Evolutionary conservation across 805 yeast genomes (phyloP).

Genomic region (Trichomonascus vanleenenianus): DNA sequence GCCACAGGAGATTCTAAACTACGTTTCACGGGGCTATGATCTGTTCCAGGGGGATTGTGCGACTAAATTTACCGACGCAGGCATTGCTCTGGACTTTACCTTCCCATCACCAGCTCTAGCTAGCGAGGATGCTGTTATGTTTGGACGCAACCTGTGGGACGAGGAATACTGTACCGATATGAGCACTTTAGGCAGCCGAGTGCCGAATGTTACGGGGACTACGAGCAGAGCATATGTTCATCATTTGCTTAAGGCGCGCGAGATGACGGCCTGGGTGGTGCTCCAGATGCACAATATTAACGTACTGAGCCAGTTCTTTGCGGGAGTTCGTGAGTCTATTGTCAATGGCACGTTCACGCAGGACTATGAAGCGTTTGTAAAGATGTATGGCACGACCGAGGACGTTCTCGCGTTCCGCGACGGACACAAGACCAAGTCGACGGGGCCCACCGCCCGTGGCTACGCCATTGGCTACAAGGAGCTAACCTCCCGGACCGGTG

Average conservation of each 20-base stretch:
- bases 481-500: too few relatives aligned
- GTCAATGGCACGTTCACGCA: constrained; percentile 24
- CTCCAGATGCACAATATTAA: constrained; percentile 33
- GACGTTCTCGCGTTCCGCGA: constrained; percentile 10
- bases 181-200: constrained; percentile 19
- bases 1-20: constrained; percentile 29
- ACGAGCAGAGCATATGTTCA: constrained; percentile 34
- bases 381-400: constrained; percentile 18
- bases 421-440: constrained; percentile 7
- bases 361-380: constrained; percentile 13
- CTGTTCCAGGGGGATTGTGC: constrained; percentile 27
- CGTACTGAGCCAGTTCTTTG: constrained; percentile 25
- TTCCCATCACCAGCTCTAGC: constrained; percentile 18
- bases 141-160: constrained; percentile 28
- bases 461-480: constrained; percentile 12
- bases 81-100: constrained; percentile 30
- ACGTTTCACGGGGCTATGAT: constrained; percentile 29
- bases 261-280: constrained; percentile 37
- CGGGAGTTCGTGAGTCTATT: constrained; percentile 26
- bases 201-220: constrained; percentile 16
- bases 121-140: constrained; percentile 1
- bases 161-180: constrained; percentile 25
- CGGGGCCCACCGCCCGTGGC: constrained; percentile 18
- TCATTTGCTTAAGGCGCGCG: constrained; percentile 34
- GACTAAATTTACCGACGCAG: constrained; percentile 28